Conservation (phyloP, 495 filamentous ascomycete genomes). For the Trichoderma gamsii region DNA sequence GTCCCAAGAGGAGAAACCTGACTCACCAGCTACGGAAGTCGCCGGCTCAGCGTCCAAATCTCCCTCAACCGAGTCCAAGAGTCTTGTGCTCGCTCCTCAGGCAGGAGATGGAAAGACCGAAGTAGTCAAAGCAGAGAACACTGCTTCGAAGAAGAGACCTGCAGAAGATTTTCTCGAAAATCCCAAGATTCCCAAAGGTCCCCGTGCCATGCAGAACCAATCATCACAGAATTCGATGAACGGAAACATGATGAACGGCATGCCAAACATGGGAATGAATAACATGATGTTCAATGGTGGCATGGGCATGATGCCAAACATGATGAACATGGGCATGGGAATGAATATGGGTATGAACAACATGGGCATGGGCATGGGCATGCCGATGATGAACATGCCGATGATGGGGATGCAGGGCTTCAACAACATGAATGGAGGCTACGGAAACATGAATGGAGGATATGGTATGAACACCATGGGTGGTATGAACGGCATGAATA, state of each 20-base stretch:
- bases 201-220: constrained; percentile 51
- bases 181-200: constrained; percentile 55
- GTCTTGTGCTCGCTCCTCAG: constrained; percentile 18
- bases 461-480: constrained; percentile 25
- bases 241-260: constrained; percentile 35
- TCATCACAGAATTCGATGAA: constrained; percentile 35
- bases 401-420: constrained; percentile 28
- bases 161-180: constrained; percentile 68
- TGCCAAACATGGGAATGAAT: constrained; percentile 37
- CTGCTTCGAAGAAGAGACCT: constrained; percentile 64
- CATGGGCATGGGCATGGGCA: constrained; percentile 20
- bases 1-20: constrained; percentile 25
- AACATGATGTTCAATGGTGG: constrained; percentile 41
- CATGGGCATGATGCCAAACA: constrained; percentile 40
- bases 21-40: constrained; percentile 33
- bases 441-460: constrained; percentile 28
- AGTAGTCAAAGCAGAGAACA: constrained; percentile 35
- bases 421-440: constrained; percentile 49
- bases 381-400: constrained; percentile 22
- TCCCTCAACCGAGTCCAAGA: constrained; percentile 19
- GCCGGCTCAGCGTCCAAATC: constrained; percentile 23
- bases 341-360: constrained; percentile 22
- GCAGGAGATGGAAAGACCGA: constrained; percentile 24
- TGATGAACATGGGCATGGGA: constrained; percentile 38
- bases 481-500: constrained; percentile 36